Conservation (phyloP, 2,329 filamentous ascomycete species). For the Tolypocladium cylindrosporum region DNA sequence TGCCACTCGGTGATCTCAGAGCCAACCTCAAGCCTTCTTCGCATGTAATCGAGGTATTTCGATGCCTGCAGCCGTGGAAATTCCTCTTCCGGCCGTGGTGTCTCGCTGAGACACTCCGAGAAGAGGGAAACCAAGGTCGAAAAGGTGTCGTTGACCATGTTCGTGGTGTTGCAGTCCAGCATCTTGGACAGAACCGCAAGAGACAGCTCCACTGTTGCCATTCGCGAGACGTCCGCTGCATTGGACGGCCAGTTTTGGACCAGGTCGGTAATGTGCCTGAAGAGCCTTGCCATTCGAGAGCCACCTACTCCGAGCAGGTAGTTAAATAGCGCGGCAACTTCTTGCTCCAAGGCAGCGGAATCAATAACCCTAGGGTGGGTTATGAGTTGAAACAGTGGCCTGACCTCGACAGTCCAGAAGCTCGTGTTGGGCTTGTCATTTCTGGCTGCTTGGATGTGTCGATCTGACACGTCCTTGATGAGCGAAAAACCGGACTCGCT, state of each 20-base stretch:
- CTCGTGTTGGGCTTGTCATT: neutral
- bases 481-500: slow-evolving; percentile 17
- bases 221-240: slow-evolving; percentile 4
- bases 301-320: slow-evolving; percentile 24
- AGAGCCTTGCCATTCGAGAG: slow-evolving; percentile 18
- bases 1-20: slow-evolving; percentile 5
- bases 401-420: slow-evolving; percentile 16
- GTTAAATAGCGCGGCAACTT: slow-evolving; percentile 23
- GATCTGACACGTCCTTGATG: slow-evolving; percentile 15
- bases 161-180: slow-evolving; percentile 25
- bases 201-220: slow-evolving; percentile 16
- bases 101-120: slow-evolving; percentile 7
- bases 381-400: slow-evolving; percentile 23
- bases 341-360: slow-evolving; percentile 27
- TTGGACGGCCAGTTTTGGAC: slow-evolving; percentile 8
- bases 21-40: slow-evolving; percentile 19
- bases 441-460: slow-evolving; percentile 8
- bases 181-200: slow-evolving; percentile 21
- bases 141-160: slow-evolving; percentile 16
- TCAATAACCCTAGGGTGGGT: slow-evolving; percentile 22
- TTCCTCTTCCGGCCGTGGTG: slow-evolving; percentile 8
- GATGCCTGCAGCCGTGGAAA: slow-evolving; percentile 17
- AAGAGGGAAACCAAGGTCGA: slow-evolving; percentile 11
- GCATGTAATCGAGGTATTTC: slow-evolving; percentile 21
- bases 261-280: slow-evolving; percentile 17